Evolutionary conservation across 495 filamentous ascomycete genomes (phyloP).

Genomic region (Penicillium salamii): DNA sequence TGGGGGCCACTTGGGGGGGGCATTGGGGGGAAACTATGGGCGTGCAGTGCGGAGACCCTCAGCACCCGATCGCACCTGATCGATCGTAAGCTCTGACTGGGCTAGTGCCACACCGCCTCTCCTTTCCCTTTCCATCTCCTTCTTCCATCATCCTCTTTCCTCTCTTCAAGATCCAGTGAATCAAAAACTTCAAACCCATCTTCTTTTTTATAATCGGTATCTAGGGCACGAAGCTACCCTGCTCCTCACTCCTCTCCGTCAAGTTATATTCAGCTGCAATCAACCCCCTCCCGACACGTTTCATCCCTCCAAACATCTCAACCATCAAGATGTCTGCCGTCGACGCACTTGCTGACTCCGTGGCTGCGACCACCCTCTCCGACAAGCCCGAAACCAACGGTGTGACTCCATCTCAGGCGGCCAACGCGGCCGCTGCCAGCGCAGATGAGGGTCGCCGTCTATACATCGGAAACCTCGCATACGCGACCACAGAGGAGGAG

Average conservation of each 20-base stretch:
- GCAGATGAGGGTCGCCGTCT: constrained; percentile 97
- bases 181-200: constrained; percentile 24
- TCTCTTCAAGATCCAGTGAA: constrained; percentile 17
- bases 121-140: constrained; percentile 18
- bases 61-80: neutral
- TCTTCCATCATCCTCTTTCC: constrained; percentile 23
- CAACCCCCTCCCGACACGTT: constrained; percentile 20
- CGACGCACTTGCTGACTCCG: constrained; percentile 50
- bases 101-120: constrained; percentile 29
- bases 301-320: constrained; percentile 27
- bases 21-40: too few relatives aligned
- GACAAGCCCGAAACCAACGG: constrained; percentile 72
- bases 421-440: constrained; percentile 87
- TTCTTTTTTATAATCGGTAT: constrained; percentile 43
- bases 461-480: constrained; percentile 99
- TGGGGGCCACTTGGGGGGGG: too few relatives aligned
- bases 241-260: constrained; percentile 46
- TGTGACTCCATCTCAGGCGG: constrained; percentile 69
- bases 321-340: constrained; percentile 58
- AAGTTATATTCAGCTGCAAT: constrained; percentile 42
- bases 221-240: constrained; percentile 95
- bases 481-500: constrained; percentile 99
- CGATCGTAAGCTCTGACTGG: constrained; percentile 6
- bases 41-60: too few relatives aligned
- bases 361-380: constrained; percentile 43